Conservation (phyloP, 2,329 filamentous ascomycete species). For the Exophiala lecanii-corni region DNA sequence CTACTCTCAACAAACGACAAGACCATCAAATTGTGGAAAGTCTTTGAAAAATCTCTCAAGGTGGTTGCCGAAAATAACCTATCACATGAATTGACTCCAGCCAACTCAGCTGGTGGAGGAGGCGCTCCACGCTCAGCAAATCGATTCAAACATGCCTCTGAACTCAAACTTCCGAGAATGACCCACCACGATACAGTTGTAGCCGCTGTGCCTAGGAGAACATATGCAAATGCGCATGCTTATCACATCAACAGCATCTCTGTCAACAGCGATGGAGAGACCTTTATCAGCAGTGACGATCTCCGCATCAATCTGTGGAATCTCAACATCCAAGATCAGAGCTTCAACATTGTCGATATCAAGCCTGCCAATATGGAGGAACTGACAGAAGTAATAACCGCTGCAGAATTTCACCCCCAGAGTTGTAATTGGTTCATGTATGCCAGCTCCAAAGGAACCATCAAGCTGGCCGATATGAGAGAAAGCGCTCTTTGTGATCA, state of each 20-base stretch:
- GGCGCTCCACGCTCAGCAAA: conserved; percentile 66
- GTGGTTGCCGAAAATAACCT: conserved; percentile 99
- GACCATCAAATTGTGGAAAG: conserved; percentile 99
- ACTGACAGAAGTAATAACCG: conserved; percentile 96
- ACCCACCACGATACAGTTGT: conserved; percentile 98
- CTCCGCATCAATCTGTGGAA: conserved; percentile 98
- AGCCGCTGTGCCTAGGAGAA: conserved; percentile 89
- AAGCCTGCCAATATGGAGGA: conserved; percentile 99
- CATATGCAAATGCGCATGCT: conserved; percentile 95
- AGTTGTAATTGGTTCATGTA: conserved; percentile 99
- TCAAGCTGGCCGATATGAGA: conserved; percentile 98
- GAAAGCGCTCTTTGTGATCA: conserved; percentile 94
- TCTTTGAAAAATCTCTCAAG: conserved; percentile 98
- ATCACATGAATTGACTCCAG: conserved; percentile 85
- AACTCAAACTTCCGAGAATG: conserved; percentile 89
- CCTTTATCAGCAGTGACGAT: conserved; percentile 98
- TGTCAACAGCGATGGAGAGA: conserved; percentile 99
- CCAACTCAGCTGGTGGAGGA: conserved; percentile 66
- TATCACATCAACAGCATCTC: conserved; percentile 99
- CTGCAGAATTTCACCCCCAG: conserved; percentile 91
- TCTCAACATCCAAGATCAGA: conserved; percentile 97
- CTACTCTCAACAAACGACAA: conserved; percentile 98
- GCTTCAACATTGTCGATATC: conserved; percentile 99
- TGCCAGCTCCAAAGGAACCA: conserved; percentile 96
- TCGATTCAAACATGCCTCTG: conserved; percentile 72